phyloP scores from a whole-genome alignment of 139 green algal genomes.

The Chlorella vulgaris region DNA sequence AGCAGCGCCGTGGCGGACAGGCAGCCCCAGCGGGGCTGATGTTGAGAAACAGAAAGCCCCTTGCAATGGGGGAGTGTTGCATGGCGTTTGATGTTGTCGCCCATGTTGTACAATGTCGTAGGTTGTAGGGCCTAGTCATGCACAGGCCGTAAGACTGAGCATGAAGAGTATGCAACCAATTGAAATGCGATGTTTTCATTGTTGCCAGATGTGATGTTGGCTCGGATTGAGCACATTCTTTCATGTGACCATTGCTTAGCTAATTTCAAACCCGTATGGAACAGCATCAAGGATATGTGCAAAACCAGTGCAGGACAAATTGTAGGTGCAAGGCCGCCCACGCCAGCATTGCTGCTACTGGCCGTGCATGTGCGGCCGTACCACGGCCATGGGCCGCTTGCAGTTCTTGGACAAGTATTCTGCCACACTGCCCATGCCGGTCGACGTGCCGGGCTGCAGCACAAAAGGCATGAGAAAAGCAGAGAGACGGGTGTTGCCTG shows the following conservation, averaged over 20 bases:
- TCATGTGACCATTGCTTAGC: no score
- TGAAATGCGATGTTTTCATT: neutral
- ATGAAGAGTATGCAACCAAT: neutral
- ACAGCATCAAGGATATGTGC: no score
- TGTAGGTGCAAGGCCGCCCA: no score
- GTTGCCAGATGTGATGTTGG: no score
- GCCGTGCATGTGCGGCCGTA: constrained; percentile 1
- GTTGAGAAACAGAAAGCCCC: neutral
- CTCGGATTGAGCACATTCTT: no score
- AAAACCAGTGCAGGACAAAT: no score
- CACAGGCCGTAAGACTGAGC: neutral
- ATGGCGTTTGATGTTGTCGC: no score
- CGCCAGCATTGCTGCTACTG: no score
- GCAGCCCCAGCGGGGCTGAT: neutral
- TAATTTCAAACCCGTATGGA: no score
- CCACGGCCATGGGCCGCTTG: constrained; percentile 16
- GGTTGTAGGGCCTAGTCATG: no score
- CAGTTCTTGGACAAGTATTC: constrained; percentile 30
- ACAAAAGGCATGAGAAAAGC: neutral
- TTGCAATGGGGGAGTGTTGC: neutral
- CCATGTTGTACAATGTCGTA: no score
- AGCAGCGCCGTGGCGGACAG: neutral
- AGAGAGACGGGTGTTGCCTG: no score
- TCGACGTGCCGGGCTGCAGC: neutral
- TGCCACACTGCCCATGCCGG: constrained; percentile 30